Conservation (phyloP, 2,329 filamentous ascomycete genomes). For the Dactylonectria estremocensis region DNA sequence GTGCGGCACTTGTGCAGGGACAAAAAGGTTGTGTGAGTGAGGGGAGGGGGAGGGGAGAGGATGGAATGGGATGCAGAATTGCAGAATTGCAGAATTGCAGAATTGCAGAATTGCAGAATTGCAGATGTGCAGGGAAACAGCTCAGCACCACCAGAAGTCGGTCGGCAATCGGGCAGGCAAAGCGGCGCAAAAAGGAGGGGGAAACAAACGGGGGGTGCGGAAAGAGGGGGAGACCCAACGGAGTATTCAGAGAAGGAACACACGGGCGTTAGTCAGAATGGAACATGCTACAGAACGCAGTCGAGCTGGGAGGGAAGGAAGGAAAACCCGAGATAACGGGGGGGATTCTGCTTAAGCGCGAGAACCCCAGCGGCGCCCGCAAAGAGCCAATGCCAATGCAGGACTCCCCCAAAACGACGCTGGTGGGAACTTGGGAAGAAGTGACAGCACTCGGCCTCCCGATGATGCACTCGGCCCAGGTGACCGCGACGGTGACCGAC, state of each 20-base stretch:
- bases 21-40: background rate
- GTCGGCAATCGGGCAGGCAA: conserved; percentile 27
- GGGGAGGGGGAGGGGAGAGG: background rate
- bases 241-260: background rate
- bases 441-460: conserved; percentile 19
- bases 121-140: conserved; percentile 18
- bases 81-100: no score
- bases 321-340: conserved; percentile 24
- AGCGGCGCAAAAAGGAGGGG: conserved; percentile 19
- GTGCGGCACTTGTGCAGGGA: background rate
- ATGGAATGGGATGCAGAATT: conserved; percentile 20
- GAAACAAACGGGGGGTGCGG: background rate
- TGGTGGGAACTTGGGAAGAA: background rate
- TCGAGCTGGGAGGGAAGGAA: background rate
- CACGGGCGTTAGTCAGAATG: no score
- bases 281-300: background rate
- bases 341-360: conserved; percentile 13
- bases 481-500: conserved; percentile 39
- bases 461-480: conserved; percentile 27
- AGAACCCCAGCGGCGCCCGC: conserved; percentile 12
- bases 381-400: background rate
- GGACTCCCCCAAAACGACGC: background rate
- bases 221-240: no score
- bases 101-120: background rate
- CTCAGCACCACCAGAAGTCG: conserved; percentile 16